Evolutionary conservation across 1,284 basidiomycete species (phyloP), one percentile per base, ranked within the genome.

Genomic region (Ustilago hordei): DNA sequence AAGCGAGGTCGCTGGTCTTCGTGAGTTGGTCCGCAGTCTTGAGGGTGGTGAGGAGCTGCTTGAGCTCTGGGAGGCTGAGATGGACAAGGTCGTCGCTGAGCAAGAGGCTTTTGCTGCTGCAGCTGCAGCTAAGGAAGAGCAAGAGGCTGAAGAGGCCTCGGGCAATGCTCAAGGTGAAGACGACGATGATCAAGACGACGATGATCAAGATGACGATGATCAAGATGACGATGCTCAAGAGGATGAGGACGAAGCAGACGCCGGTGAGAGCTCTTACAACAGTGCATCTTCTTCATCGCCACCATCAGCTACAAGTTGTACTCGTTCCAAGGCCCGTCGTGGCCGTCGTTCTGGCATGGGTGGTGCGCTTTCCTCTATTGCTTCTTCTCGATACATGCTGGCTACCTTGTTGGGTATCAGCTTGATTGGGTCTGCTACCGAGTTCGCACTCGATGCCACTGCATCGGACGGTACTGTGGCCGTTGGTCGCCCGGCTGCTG

Each of bases 11-110:
- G 67, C 69, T 8, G 84, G 78, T 12, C 70, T 85, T 36, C 73
- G 78, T 28, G 80, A 83, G 60, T 72, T 85, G 15, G 70, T 85
- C 32, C 75, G 74, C 69, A 77, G 71, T 66, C 77, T 85, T 32
- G 79, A 84, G 35, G 84, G 84, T 8, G 84, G 84, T 36, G 84
- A 85, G 23, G 84, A 85, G 69, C 64, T 85, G 12, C 78, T 85
- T 13, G 77, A 81, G 32, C 73, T 82, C 32, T 85, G 83, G 81
- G 69, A 74, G 43, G 64, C 66, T 11, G 83, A 85, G 66, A 81
- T 84, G 82, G 78, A 82, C 52, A 72, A 76, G 52, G 68, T 81
- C 34, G 76, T 76, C 17, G 75, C 75, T 3, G 67, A 73, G 41
- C 73, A 77, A 54, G 62, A 73, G 43, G 67, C 72, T 7, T 35